These are phyloP conservation scores for Larix kaempferi DNA, from an alignment of 75 land plant species.

Conservation along the genomic window DNA sequence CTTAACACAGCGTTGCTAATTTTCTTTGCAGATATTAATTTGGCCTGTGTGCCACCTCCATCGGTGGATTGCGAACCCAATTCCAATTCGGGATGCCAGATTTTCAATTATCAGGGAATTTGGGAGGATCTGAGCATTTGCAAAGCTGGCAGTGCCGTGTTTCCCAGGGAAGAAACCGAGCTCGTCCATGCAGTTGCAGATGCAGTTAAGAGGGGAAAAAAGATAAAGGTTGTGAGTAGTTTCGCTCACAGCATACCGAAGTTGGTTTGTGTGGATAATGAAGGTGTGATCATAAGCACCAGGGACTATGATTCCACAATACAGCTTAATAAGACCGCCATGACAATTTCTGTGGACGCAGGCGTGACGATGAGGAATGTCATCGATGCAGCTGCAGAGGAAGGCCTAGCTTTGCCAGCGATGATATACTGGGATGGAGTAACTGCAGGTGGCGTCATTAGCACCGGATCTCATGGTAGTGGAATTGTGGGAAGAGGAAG, in stretches of 20 bases:
- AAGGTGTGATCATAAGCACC: slow-evolving; percentile 34
- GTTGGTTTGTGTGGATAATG: slow-evolving; percentile 28
- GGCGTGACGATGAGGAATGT: slow-evolving; percentile 24
- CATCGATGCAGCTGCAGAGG: slow-evolving; percentile 6
- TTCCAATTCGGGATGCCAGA: slow-evolving; percentile 7
- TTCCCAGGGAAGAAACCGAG: slow-evolving; percentile 27
- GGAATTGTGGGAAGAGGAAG: slow-evolving; percentile 17
- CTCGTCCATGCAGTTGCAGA: slow-evolving; percentile 33
- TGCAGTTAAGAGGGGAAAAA: slow-evolving; percentile 15
- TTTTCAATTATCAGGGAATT: slow-evolving; percentile 16
- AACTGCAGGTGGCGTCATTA: slow-evolving; percentile 21
- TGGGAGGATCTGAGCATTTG: slow-evolving; percentile 26
- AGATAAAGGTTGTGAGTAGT: slow-evolving; percentile 32
- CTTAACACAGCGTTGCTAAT: too few relatives aligned
- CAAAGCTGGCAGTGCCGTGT: slow-evolving; percentile 15
- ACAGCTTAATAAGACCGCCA: slow-evolving; percentile 3
- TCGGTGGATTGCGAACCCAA: too few relatives aligned
- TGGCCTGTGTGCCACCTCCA: too few relatives aligned
- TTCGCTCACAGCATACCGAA: slow-evolving; percentile 18
- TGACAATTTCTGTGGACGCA: slow-evolving; percentile 22
- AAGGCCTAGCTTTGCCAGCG: slow-evolving; percentile 9
- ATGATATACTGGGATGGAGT: slow-evolving; percentile 17
- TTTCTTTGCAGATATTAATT: too few relatives aligned
- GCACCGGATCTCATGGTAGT: slow-evolving; percentile 25
- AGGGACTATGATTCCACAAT: slow-evolving; percentile 14